Percentiles rank a stretch among this genome's conserved stretches.
phyloP scores from a whole-genome alignment of 495 filamentous ascomycete genomes.

The Cercophora newfieldiana region DNA sequence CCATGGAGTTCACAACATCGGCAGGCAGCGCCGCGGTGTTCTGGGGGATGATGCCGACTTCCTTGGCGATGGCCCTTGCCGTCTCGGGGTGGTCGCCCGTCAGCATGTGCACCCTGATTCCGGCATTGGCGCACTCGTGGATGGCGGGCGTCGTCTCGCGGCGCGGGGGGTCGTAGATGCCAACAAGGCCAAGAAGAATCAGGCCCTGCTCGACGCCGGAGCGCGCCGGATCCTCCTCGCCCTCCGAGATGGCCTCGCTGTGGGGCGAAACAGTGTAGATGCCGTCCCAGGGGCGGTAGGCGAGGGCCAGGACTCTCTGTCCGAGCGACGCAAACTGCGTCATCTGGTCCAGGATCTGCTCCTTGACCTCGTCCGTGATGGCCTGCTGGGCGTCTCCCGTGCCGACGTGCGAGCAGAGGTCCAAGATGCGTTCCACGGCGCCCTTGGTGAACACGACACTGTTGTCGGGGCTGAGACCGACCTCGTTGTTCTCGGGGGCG shows the following conservation, averaged over 20 bases:
- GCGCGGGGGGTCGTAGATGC: slow-evolving; percentile 74
- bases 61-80: slow-evolving; percentile 70
- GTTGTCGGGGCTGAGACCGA: slow-evolving; percentile 29
- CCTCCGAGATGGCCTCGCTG: slow-evolving; percentile 12
- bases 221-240: slow-evolving; percentile 31
- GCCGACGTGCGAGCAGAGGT: slow-evolving; percentile 65
- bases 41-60: slow-evolving; percentile 71
- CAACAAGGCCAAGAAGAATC: slow-evolving; percentile 66
- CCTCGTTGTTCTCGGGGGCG: slow-evolving; percentile 28
- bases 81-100: slow-evolving; percentile 78
- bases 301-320: slow-evolving; percentile 78
- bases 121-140: slow-evolving; percentile 63
- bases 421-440: slow-evolving; percentile 76
- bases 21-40: slow-evolving; percentile 56
- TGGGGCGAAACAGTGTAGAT: slow-evolving; percentile 20
- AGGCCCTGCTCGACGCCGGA: slow-evolving; percentile 57
- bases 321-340: slow-evolving; percentile 68
- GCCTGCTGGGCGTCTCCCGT: slow-evolving; percentile 50
- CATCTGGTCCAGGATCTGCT: slow-evolving; percentile 64
- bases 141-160: slow-evolving; percentile 67
- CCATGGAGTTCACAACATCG: slow-evolving; percentile 53
- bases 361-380: slow-evolving; percentile 60
- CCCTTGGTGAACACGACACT: slow-evolving; percentile 74
- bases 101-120: slow-evolving; percentile 78
- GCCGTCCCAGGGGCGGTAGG: slow-evolving; percentile 47